Percentiles rank a stretch among this genome's conserved stretches.
These are phyloP conservation scores for Blastocystis sp. DNA, from an alignment of 352 stramenopile genomes.

Conservation along the genomic window DNA sequence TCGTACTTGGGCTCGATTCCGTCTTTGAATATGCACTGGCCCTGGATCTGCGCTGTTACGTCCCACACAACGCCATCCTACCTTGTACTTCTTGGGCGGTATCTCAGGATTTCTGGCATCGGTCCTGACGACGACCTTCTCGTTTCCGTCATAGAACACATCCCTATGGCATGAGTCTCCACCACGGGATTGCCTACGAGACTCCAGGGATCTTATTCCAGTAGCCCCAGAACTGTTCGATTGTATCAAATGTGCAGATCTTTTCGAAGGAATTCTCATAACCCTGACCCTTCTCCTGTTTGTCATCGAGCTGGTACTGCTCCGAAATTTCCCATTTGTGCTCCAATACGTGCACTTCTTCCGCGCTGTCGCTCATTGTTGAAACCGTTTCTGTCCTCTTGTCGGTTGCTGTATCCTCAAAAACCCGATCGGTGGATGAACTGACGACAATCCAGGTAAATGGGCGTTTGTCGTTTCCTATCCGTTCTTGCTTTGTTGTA, in stretches of 20 bases:
- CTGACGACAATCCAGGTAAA: too few relatives aligned
- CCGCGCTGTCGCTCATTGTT: constrained; percentile 76
- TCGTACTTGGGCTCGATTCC: constrained; percentile 87
- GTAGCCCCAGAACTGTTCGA: constrained; percentile 88
- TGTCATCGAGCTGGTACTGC: constrained; percentile 79
- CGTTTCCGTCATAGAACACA: constrained; percentile 68
- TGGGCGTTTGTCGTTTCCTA: too few relatives aligned
- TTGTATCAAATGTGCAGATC: constrained; percentile 84
- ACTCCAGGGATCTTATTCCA: constrained; percentile 85
- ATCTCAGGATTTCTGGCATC: constrained; percentile 18
- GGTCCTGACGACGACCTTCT: constrained; percentile 34
- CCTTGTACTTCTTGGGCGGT: constrained; percentile 4
- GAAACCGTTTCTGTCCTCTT: constrained; percentile 77
- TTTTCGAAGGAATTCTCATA: constrained; percentile 86
- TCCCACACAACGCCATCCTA: background rate
- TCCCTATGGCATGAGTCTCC: constrained; percentile 18
- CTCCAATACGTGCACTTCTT: constrained; percentile 82
- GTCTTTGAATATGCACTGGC: constrained; percentile 82
- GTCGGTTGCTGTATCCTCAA: background rate
- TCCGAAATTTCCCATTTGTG: constrained; percentile 86
- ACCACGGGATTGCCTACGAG: background rate
- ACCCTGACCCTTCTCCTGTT: constrained; percentile 81
- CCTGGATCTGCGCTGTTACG: background rate
- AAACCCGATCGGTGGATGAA: background rate
- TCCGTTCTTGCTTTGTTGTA: too few relatives aligned